Evolutionary conservation across 176 grass and related monocot genomes (phyloP), one percentile per base, ranked within the genome.

Genomic region (Saccharum officinarum): DNA sequence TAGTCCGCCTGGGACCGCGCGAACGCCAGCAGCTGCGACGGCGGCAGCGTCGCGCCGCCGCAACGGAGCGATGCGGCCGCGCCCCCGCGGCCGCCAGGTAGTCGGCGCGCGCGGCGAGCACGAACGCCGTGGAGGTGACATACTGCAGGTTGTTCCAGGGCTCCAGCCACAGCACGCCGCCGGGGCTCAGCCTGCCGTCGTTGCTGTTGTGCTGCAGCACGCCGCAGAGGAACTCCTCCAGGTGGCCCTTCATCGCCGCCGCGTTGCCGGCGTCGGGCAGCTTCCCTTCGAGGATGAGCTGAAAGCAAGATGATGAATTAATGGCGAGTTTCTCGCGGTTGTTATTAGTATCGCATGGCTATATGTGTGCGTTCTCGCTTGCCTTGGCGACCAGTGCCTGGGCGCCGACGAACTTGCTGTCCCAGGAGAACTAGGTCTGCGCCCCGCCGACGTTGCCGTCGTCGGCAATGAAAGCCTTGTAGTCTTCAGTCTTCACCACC

Each of bases 381-480:
- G 54, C 95, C 93, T 93, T 90, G 80, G 93, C 50, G 54, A 95
- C 72, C 4, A 95, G 85, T 83, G 87, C 79, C 38, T 98, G 93
- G 7, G 54, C 93, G 55, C 95, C 91, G 44, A 92, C 68, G 82
- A 76, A 95, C 84, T 98, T 98, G 68, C 95, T 84, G 52, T 93
- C 93, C 95, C 93, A 93, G 2, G 44, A 49, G 80, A 98, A 85
- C 20, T 8, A 5, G 2, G 69, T 72, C 8, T 67, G 85, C 55
- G 76, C 77, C 38, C 89, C 73, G 77, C 91, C 87, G 22, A 69
- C 22, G 62, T 90, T 87, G 50, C 45, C 55, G 31, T 23, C 37
- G n/a, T 57, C 34, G 42, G 44, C 4, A 64, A 98, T 87, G 89
- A 77, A 84, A 7, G 28, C 50, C 20, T 68, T 68, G 91, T 95